Base-by-base conservation (phyloP, 164 flowering plant genomes). In the Berberis thunbergii region DNA sequence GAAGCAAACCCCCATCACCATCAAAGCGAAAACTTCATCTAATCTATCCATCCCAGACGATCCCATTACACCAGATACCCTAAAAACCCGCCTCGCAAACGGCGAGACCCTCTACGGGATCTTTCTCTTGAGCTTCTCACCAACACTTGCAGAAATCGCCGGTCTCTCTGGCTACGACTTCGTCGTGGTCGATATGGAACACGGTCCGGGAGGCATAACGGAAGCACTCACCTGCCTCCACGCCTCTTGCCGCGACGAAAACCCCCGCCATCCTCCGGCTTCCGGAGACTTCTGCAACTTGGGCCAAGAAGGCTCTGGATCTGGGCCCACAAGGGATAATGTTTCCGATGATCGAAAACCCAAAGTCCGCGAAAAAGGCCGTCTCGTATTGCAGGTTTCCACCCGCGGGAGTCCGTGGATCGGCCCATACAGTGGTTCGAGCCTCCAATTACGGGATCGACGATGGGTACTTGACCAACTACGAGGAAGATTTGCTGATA, bases 251-350 rank as follows among this genome's bases (percentile, higher is more conserved):
- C 11, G 88, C 88, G 13, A 57, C 89, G 49, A 54, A 69, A 2
- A 83, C 91, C 26, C 78, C 93, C 0, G 89, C 94, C 11, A 75
- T 92, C 39, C 77, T 92, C 68, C 83, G 96, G 4, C 43, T 93
- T 3, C 98, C 97, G 6, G 97, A 93, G 66, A 70, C 70, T 2
- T 76, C 67, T n/a, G 68, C 84, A 0, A 61, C 83, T 1, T 93
- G 96, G 98, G 96, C 93, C 6, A 89, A 92, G 66, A 87, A 87
- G 59, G 98, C 96, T 62, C 84, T 92, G 4, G 98, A 92, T 69
- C 72, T 92, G 3, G 98, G 98, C 42, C 98, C 98, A 3, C 84
- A 84, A 44, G 98, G 98, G 13, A 78, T 93, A 70, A 89, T 93
- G 98, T 88, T 93, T 60, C 98, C 98, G 11, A 89, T 87, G 95